Evolutionary conservation across 2,329 filamentous ascomycete genomes (phyloP), one percentile per base, ranked within the genome.

Genomic region (Fusarium sp.): DNA sequence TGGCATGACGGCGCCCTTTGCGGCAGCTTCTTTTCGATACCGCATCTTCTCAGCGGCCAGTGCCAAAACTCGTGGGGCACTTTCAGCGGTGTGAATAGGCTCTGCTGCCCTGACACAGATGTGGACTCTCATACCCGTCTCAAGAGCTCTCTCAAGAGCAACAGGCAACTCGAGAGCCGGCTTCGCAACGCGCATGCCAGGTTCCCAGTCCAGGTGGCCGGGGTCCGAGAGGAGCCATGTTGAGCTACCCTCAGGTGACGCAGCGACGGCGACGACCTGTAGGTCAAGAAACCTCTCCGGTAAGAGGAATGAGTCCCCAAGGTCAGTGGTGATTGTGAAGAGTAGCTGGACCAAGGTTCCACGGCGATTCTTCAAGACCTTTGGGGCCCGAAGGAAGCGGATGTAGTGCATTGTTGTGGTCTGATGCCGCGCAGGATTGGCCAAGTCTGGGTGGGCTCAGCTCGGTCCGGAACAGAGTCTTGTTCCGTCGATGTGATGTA

Each of bases 291-390:
- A 84, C 20, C 79, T 77, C 16, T 83, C 80, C 1, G 87, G 86
- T n/a, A 75, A 81, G 13, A 91, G 84, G 59, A 89, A 89, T 1
- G 87, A 83, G 75, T 91, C 89, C 35, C 89, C 88, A 2, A 91
- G 83, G 68, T 91, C 89, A 14, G 88, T 91, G 13, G 88, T 89
- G 73, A 91, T 86, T 68, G 88, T 86, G 69, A 91, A 81, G 1
- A 89, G 82, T 5, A 91, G 76, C 58, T 84, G 83, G 9, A 88
- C 76, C 16, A 74, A 20, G 75, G 81, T 73, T 68, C 73, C 73
- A 54, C 73, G 68, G 68, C 76, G 62, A 14, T 74, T 41, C 65
- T 61, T 76, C 1, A 79, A 78, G 52, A 87, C 77, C 73, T 82
- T 83, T 3, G 86, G 86, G 3, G 86, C 83, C 16, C 88, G 84